A percentile compares a stretch with the other conserved stretches of the same genome.
Conservation (phyloP, 495 filamentous ascomycete genomes). For the Lasiosphaeriaceae sp. region DNA sequence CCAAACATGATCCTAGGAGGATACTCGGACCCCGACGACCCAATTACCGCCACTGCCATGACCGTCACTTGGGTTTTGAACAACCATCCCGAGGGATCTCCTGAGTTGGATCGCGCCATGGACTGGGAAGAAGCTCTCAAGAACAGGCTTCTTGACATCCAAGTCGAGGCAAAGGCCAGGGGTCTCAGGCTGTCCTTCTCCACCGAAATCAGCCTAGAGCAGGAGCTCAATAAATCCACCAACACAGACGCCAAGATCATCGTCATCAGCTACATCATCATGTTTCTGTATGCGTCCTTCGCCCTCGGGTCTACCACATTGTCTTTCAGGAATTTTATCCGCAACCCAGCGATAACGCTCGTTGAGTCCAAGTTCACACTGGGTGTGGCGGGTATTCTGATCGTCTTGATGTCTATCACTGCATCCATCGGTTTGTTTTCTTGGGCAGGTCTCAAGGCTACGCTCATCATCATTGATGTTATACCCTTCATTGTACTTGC, state of each 20-base stretch:
- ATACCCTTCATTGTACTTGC: slow-evolving; percentile 96
- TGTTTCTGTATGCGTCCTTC: slow-evolving; percentile 95
- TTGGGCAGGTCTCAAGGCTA: slow-evolving; percentile 82
- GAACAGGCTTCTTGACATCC: slow-evolving; percentile 62
- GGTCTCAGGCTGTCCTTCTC: slow-evolving; percentile 88
- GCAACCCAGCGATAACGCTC: slow-evolving; percentile 74
- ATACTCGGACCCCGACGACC: slow-evolving; percentile 59
- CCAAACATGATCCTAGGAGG: slow-evolving; percentile 85
- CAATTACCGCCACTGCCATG: slow-evolving; percentile 73
- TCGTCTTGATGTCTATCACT: slow-evolving; percentile 95
- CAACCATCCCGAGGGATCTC: slow-evolving; percentile 71
- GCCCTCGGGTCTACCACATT: slow-evolving; percentile 85
- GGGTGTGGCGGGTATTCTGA: slow-evolving; percentile 85
- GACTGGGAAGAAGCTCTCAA: slow-evolving; percentile 85
- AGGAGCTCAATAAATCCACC: slow-evolving; percentile 92
- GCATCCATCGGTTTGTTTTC: slow-evolving; percentile 93
- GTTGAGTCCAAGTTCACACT: slow-evolving; percentile 96
- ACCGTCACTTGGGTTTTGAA: slow-evolving; percentile 96
- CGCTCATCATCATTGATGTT: slow-evolving; percentile 95
- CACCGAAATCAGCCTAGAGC: slow-evolving; percentile 87
- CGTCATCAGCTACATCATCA: slow-evolving; percentile 94
- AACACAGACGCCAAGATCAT: slow-evolving; percentile 98
- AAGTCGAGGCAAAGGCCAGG: slow-evolving; percentile 72
- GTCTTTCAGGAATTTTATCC: slow-evolving; percentile 65
- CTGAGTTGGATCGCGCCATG: slow-evolving; percentile 65